These are phyloP conservation scores for Cyberlindnera xishuangbannaensis DNA, from an alignment of 805 yeast genomes.

Conservation along the genomic window DNA sequence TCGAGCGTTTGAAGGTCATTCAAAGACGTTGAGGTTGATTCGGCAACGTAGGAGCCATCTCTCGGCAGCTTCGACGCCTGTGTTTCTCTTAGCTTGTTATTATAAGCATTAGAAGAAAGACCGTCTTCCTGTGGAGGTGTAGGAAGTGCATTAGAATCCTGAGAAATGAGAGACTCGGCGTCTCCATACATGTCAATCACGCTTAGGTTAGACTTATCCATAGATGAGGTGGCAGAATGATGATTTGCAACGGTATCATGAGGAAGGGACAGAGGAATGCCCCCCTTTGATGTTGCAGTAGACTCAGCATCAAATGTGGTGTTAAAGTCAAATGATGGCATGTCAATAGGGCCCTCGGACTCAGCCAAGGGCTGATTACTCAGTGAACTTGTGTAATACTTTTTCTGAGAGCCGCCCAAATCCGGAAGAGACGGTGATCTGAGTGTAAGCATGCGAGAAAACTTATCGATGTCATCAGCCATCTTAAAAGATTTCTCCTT, in stretches of 20 bases:
- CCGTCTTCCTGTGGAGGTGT: no score
- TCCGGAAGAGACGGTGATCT: slow-evolving; percentile 11
- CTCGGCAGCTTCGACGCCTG: background rate
- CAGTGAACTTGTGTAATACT: no score
- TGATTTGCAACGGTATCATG: no score
- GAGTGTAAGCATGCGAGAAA: slow-evolving; percentile 5
- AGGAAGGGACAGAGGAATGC: no score
- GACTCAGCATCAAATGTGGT: background rate
- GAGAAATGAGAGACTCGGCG: slow-evolving; percentile 9
- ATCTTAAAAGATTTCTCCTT: background rate
- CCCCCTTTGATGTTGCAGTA: background rate
- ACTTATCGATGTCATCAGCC: background rate
- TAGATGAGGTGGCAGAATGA: background rate
- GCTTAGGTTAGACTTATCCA: slow-evolving; percentile 26
- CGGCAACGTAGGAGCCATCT: background rate
- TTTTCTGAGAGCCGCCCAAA: no score
- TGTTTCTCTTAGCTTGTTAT: background rate
- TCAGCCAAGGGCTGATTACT: no score
- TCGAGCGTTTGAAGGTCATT: slow-evolving; percentile 6
- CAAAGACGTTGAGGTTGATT: background rate
- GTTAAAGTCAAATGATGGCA: slow-evolving; percentile 1
- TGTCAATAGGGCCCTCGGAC: no score
- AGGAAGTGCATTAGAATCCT: slow-evolving; percentile 1
- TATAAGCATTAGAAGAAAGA: no score
- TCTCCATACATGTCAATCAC: slow-evolving; percentile 34